Base-by-base conservation (phyloP, 164 flowering plant genomes). In the Kalanchoe fedtschenkoi region DNA sequence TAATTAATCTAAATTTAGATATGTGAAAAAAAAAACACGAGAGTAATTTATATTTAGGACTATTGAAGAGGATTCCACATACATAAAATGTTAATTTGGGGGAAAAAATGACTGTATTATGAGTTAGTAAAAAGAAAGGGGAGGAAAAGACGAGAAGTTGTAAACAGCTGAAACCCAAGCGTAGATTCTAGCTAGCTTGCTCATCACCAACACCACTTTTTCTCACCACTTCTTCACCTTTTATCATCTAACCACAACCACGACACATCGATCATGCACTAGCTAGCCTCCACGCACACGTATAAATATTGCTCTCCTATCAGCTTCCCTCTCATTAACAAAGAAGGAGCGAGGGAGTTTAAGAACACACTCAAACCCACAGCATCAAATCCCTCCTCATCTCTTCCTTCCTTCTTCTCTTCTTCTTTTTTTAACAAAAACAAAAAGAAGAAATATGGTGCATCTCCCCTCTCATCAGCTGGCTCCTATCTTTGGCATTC, bases 401-500 rank as follows among this genome's bases (percentile, higher is more conserved):
- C 28, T 35, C 38, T n/a, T n/a, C 26, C 19, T 22, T 59, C 28
- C 46, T 0, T 32, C 15, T 26, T n/a, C 29, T 62, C 39, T 43
- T 34, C 56, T 58, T 33, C 21, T 10, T 34, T 56, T 56, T n/a
- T 32, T 58, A 22, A 33, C 2, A 8, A 34, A 1, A 32, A 30
- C 56, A 26, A 41, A 29, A 65, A 19, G 35, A 57, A 57, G 13
- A n/a, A 58, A n/a, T 30, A 65, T 65, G 62, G 17, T 47, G 44
- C 34, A 8, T 53, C 43, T 65, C 53, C 13, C 54, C 22, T 17
- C 58, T 33, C 71, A 41, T 64, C 78, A 80, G 16, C 19, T 73
- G 66, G 70, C 76, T 59, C 51, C 70, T 62, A 51, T 64, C 24
- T 79, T 79, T 71, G 92, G 92, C 70, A 43, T 86, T 69, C 69